Base-by-base conservation (phyloP, 345 rosid genomes). In the Brassica carinata region DNA sequence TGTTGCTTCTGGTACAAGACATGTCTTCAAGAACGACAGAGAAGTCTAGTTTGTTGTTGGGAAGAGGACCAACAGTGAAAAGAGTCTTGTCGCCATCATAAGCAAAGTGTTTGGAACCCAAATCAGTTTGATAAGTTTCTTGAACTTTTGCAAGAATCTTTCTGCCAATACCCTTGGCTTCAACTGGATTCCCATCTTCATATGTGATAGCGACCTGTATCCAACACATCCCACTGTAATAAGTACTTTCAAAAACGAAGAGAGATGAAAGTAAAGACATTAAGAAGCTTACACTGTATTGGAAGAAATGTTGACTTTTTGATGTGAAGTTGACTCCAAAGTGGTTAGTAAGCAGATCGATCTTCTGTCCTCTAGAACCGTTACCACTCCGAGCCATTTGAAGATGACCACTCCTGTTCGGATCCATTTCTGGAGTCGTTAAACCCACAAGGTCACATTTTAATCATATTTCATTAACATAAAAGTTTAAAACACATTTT, bases 131-230 rank as follows among this genome's bases (percentile, higher is more conserved):
- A 59, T 92, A 89, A 1, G 89, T 92, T 62, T 88, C 86, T 5
- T 90, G 90, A 51, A 92, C 89, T 69, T 82, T 79, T 23, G 89
- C 93, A 64, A 94, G 81, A 26, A 90, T 89, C 71, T 81, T 86
- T 72, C 96, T 84, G 30, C 97, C 95, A 30, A 88, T 57, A 17
- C 96, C 93, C 69, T 90, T 92, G 0, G 82, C 93, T 2, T 85
- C 90, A 0, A 89, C 93, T 8, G 91, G 90, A 14, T 85, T 86
- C 0, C 89, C 94, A 88, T 94, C 91, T 82, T 91, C 98, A 84
- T 91, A 91, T 4, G 40, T 77, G 7, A 91, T 62, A 18, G 89
- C 74, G 53, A 94, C 94, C 98, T 90, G 19, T 45, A 31, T n/a
- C 11, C 40, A 43, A 63, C 18, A 38, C n/a, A 61, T 13, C 67